Evolutionary conservation across 2,329 filamentous ascomycete genomes (phyloP), one percentile per base, ranked within the genome.

Genomic region (Mycosphaerella sp.): DNA sequence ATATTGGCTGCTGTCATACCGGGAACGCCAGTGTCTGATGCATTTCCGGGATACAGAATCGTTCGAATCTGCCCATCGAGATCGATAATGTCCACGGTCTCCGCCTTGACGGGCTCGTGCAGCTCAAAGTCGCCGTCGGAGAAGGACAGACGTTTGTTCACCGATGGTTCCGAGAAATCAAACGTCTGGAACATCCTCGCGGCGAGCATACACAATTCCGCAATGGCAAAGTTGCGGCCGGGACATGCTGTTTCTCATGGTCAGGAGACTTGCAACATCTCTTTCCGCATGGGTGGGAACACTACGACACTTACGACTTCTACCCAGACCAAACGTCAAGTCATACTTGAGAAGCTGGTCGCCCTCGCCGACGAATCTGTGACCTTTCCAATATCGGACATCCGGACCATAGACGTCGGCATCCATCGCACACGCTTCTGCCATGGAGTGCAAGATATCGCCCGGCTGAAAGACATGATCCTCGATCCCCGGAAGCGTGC

Each of bases 191-290:
- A 45, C 48, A 51, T 51, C 4, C 48, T 29, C 31, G 48, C 48
- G n/a, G 48, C 48, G 14, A 51, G 40, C 48, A 51, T 53, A 31
- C 51, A 53, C 45, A 53, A 26, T 38, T 53, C 51, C 32, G 40
- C 45, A 11, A 53, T 53, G 4, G 51, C 51, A 21, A 53, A 53
- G 44, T 53, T 53, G 36, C 51, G 44, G 11, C 51, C 51, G 3
- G 51, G 51, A 48, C 51, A 53, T 21, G 51, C 51, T 53, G 31
- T 12, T 10, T 1, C 10, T 44, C 17, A 43, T 44, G 23, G 47
- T 45, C 48, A 45, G 21, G 26, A 45, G 6, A 8, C 29, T 8
- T 6, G 9, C 4, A 5, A 45, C 23, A 21, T 21, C 21, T 21
- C 21, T 21, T 21, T 21, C 3, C 21, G 21, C 21, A 21, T 21